Percentiles rank a stretch among this genome's conserved stretches.
Evolutionary conservation across 495 filamentous ascomycete genomes (phyloP).

Genomic region (Penicillium flavigenum): DNA sequence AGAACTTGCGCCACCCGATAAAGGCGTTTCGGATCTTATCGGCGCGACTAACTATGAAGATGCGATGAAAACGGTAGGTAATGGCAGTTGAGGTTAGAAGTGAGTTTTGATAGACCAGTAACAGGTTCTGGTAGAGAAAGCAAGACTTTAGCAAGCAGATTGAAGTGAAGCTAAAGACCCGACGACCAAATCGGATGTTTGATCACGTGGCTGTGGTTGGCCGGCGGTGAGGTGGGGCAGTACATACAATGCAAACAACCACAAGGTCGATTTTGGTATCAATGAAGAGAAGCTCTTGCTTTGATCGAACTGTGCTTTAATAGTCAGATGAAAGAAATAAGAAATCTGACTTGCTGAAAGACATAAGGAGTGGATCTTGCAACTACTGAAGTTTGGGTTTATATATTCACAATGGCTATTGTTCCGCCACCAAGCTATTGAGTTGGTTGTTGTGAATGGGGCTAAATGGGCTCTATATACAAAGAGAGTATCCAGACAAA

Average conservation of each 20-base stretch:
- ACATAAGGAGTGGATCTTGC: neutral
- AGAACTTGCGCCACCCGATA: conserved; percentile 17
- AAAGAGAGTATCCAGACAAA: conserved; percentile 2
- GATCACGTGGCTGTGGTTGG: conserved; percentile 4
- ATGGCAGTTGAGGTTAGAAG: neutral
- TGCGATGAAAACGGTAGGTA: neutral
- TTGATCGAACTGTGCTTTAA: neutral
- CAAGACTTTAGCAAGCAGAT: conserved; percentile 3
- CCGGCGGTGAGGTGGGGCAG: conserved; percentile 8
- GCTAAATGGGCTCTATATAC: neutral
- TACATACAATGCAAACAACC: neutral
- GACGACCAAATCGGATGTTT: conserved; percentile 4
- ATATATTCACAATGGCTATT: neutral
- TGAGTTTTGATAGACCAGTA: neutral
- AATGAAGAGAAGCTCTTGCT: neutral
- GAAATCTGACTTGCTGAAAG: neutral
- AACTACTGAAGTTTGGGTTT: neutral
- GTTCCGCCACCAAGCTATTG: neutral
- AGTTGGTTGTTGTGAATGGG: neutral
- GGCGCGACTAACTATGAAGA: neutral
- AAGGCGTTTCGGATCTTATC: conserved; percentile 9
- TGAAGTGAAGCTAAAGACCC: conserved; percentile 10
- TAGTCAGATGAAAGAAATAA: neutral
- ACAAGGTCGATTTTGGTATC: neutral
- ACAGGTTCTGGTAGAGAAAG: neutral